Evolutionary conservation across 371 early-diverging fungal species (phyloP), one percentile per base, ranked within the genome.

Genomic region (Rhizopus delemar): DNA sequence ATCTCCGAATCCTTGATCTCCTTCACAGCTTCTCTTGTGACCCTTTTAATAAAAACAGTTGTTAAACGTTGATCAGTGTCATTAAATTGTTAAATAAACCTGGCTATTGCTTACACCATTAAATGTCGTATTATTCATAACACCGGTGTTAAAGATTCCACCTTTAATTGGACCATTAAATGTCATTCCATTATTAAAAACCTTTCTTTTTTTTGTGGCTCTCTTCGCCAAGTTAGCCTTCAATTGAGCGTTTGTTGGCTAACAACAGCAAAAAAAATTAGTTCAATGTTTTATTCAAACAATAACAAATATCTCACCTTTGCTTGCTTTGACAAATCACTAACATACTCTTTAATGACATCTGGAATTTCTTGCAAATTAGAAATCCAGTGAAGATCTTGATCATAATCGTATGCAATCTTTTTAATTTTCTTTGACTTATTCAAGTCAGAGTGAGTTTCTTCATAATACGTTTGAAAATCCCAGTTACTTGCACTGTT

Each of bases 391-490:
- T 46, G 7, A 46, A 46, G 46, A 46, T 46, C 46, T 13, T 15
- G 15, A 46, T 56, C 38, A 29, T 57, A 51, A 41, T 57, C 58
- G 3, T 41, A 15, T 57, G 8, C 9, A 15, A 57, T 33, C 33
- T 57, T 51, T 22, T 32, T 35, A 12, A 46, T 48, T 3, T 38
- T 28, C 22, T 48, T 57, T 3, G 34, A 50, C 31, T 51, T 57
- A 33, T 57, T 51, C 3, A 57, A 9, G 29, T 36, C 33, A 13
- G 46, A 12, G 29, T 56, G 56, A 2, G 48, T 48, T 48, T 22
- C 9, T 28, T 56, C 56, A 48, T 28, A 56, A 56, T 56, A 56
- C 12, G 4, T 35, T 38, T 22, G 9, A 38, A 56, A 56, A 36
- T 38, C 15, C 56, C 49, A 57, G 15, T 50, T 51, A 33, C 6